These are phyloP conservation scores for Allantophomopsis lycopodina DNA, from an alignment of 2,329 filamentous ascomycete genomes.

Conservation along the genomic window DNA sequence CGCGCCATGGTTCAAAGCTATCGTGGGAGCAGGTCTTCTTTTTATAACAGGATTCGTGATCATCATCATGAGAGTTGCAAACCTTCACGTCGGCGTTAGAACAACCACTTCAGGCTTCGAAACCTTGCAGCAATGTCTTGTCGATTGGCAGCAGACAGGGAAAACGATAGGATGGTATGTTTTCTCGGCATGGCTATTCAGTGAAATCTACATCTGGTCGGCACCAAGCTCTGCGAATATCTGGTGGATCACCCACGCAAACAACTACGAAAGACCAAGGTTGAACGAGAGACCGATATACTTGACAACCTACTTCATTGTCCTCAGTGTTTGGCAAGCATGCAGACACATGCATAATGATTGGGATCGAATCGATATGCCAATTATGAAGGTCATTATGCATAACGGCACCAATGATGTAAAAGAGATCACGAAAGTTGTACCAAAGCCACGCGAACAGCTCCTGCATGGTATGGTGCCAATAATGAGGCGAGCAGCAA, in stretches of 20 bases:
- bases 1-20: constrained; percentile 73
- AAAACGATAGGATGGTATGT: constrained; percentile 66
- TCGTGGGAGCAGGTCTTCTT: constrained; percentile 60
- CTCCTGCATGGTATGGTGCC: constrained; percentile 17
- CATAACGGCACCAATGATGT: constrained; percentile 16
- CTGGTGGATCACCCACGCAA: constrained; percentile 57
- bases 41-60: constrained; percentile 65
- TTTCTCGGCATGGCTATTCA: constrained; percentile 67
- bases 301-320: constrained; percentile 54
- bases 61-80: constrained; percentile 74
- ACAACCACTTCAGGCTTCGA: constrained; percentile 57
- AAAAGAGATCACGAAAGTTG: constrained; percentile 13
- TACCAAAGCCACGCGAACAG: constrained; percentile 18
- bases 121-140: constrained; percentile 43
- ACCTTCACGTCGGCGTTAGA: constrained; percentile 62
- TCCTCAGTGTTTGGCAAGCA: constrained; percentile 59
- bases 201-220: constrained; percentile 69
- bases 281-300: constrained; percentile 83
- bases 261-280: constrained; percentile 55
- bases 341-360: constrained; percentile 58
- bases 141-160: constrained; percentile 42
- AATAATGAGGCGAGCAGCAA: constrained; percentile 5
- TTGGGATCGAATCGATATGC: constrained; percentile 43
- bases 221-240: constrained; percentile 45
- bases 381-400: constrained; percentile 21